Evolutionary conservation across 2,329 filamentous ascomycete genomes (phyloP), one percentile per base, ranked within the genome.

Genomic region (Geosmithia morbida): DNA sequence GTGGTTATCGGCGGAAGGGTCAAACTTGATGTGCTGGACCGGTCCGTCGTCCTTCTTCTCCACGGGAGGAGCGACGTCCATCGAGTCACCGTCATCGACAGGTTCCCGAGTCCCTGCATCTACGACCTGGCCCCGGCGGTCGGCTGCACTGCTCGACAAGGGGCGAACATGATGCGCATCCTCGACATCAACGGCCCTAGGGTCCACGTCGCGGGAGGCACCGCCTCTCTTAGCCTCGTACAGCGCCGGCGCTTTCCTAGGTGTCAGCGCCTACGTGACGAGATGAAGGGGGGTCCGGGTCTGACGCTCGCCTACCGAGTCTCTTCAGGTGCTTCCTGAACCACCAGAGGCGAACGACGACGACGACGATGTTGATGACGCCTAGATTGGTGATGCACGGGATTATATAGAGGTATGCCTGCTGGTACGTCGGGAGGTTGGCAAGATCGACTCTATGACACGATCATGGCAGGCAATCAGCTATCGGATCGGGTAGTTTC

Each of bases 321-420:
- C 61, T 55, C 48, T 65, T 66, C 3, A 75, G 56, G 16, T 63
- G 63, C 47, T 67, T 67, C 42, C 66, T 59, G 52, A 75, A 75
- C 68, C 70, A 75, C 44, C 61, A 56, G 2, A 75, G 52, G 0
- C 72, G 63, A 1, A 70, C 64, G 13, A 69, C 53, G 3, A 75
- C 68, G 5, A 74, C 67, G 7, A 70, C 46, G 2, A 69, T 66
- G 52, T 74, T 74, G 53, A 75, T 59, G 51, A 73, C 72, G 1
- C 65, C 64, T 16, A 72, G 48, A 48, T 75, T 74, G 0, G 65
- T 66, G 2, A 75, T 48, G 7, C 72, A 62, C 1, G 72, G 70
- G 17, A 71, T 57, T 43, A 75, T 60, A 52, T 75, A 77, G 37
- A 75, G 52, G 46, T 66, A 68, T 3, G 75, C 51, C 52, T 76